These are phyloP conservation scores for Backusella parvicylindrica DNA, from an alignment of 192 early-diverging fungal genomes.

Conservation along the genomic window DNA sequence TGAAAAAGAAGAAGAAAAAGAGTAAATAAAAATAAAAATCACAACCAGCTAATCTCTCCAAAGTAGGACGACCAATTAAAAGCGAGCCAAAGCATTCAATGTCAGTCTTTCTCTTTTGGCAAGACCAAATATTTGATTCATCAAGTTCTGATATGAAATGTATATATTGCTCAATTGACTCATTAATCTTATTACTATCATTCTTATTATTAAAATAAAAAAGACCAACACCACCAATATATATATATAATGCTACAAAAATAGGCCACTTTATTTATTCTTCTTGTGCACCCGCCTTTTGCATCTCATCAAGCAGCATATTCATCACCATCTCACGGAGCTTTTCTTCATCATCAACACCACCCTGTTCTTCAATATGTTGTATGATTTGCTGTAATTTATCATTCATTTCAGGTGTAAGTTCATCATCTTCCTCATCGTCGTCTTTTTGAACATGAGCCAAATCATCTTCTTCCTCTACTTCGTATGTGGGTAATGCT, in stretches of 20 bases:
- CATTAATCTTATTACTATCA: too few species aligned
- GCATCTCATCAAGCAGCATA: constrained; percentile 24
- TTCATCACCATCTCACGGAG: constrained; percentile 55
- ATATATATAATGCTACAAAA: too few species aligned
- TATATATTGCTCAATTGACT: too few species aligned
- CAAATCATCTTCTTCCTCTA: constrained; percentile 11
- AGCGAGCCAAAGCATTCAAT: too few species aligned
- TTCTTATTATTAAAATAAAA: too few species aligned
- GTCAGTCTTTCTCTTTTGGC: too few species aligned
- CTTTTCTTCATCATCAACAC: constrained; percentile 52
- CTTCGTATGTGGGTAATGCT: constrained; percentile 30
- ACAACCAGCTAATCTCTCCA: background rate
- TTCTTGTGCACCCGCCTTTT: background rate
- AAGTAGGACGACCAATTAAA: too few species aligned
- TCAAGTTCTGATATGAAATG: too few species aligned
- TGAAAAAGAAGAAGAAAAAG: background rate
- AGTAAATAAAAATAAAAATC: background rate
- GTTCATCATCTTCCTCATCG: constrained; percentile 35
- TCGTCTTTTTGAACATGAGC: constrained; percentile 9
- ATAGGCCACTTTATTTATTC: background rate
- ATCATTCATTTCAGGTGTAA: constrained; percentile 33
- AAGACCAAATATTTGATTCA: too few species aligned
- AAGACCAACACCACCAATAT: too few species aligned
- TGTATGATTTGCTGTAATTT: constrained; percentile 58
- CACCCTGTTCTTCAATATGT: constrained; percentile 45